phyloP scores from a whole-genome alignment of 2,329 filamentous ascomycete species.

The Exophiala viscosa region DNA sequence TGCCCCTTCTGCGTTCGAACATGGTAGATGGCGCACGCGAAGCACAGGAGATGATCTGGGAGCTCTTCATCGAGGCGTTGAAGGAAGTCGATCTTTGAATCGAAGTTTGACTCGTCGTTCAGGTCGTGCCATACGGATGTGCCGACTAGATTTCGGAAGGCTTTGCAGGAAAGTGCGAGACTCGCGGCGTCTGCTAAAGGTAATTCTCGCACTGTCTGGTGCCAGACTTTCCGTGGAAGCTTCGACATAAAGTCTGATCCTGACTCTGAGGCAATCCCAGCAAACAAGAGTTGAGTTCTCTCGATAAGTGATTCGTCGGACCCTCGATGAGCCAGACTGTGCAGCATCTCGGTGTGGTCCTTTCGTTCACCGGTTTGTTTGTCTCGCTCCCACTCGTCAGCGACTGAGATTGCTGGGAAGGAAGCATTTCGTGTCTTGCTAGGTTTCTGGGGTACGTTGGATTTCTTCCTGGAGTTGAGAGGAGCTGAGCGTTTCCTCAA shows the following conservation, averaged over 20 bases:
- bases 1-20: conserved; percentile 50
- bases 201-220: conserved; percentile 40
- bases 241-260: conserved; percentile 38
- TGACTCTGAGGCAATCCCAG: conserved; percentile 13
- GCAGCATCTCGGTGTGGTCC: conserved; percentile 29
- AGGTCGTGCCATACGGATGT: conserved; percentile 34
- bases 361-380: conserved; percentile 28
- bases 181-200: conserved; percentile 46
- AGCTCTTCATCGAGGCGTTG: conserved; percentile 48
- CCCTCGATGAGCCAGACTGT: conserved; percentile 24
- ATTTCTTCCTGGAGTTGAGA: background rate
- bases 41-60: conserved; percentile 58
- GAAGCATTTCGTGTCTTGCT: conserved; percentile 9
- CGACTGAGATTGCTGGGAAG: conserved; percentile 7
- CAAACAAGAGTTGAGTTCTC: conserved; percentile 8
- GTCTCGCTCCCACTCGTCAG: conserved; percentile 23
- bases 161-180: conserved; percentile 49
- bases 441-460: conserved; percentile 2
- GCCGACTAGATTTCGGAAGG: conserved; percentile 44
- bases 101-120: conserved; percentile 40
- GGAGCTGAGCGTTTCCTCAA: conserved; percentile 15
- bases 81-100: conserved; percentile 51
- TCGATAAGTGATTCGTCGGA: conserved; percentile 18
- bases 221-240: conserved; percentile 47
- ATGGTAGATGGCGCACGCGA: conserved; percentile 56